Percentiles rank a stretch among this genome's conserved stretches.
phyloP scores from a whole-genome alignment of 441 rosid species.

The Adansonia grandidieri region DNA sequence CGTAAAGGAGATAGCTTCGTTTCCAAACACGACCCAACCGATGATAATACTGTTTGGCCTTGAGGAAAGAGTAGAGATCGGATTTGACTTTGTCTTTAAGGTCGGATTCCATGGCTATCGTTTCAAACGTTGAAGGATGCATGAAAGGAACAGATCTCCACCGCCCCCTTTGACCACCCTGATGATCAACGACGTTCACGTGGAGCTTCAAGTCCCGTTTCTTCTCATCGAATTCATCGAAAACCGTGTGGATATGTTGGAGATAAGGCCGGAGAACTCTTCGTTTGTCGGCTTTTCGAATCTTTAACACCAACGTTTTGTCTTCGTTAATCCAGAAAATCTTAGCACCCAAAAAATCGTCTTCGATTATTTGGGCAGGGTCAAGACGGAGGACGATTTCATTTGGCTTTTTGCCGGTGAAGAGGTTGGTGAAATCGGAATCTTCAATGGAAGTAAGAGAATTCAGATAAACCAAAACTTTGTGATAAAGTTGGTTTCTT shows the following conservation, averaged over 20 bases:
- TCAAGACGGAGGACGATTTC: conserved; percentile 74
- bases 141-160: conserved; percentile 56
- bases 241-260: conserved; percentile 77
- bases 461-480: conserved; percentile 62
- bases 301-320: conserved; percentile 55
- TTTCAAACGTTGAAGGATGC: conserved; percentile 75
- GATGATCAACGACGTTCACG: conserved; percentile 44
- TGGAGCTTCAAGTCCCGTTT: conserved; percentile 55
- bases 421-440: conserved; percentile 77
- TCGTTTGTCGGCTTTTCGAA: conserved; percentile 78
- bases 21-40: conserved; percentile 90
- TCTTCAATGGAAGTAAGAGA: conserved; percentile 72
- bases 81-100: conserved; percentile 67
- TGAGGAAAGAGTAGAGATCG: conserved; percentile 77
- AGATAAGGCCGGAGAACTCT: conserved; percentile 82
- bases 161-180: conserved; percentile 26
- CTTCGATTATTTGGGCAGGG: conserved; percentile 62
- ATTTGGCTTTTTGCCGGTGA: conserved; percentile 60
- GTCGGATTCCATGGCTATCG: conserved; percentile 76
- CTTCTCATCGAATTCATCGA: conserved; percentile 68
- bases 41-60: conserved; percentile 70
- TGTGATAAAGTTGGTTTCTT: conserved; percentile 62
- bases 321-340: conserved; percentile 65
- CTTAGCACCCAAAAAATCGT: conserved; percentile 73
- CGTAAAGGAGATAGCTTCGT: conserved; percentile 80